phyloP scores from a whole-genome alignment of 2,329 filamentous ascomycete genomes.

The Eutypella sp. region DNA sequence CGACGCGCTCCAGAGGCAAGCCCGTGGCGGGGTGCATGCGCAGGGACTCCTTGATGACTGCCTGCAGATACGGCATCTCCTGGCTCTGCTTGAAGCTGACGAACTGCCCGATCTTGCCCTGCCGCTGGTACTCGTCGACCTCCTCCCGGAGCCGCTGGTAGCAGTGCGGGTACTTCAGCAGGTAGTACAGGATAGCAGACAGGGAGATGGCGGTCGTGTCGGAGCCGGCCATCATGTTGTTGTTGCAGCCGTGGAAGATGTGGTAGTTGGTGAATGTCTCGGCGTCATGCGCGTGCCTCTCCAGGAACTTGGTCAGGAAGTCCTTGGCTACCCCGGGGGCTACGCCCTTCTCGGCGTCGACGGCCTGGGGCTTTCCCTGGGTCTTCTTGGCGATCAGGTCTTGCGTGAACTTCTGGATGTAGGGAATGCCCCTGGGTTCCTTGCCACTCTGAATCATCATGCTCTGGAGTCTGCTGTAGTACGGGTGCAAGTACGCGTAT shows the following conservation, averaged over 20 bases:
- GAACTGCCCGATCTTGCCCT: background rate
- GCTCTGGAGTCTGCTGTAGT: constrained; percentile 2
- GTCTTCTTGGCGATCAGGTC: constrained; percentile 9
- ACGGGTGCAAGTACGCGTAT: constrained; percentile 12
- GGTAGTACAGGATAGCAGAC: constrained; percentile 37
- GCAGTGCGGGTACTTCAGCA: constrained; percentile 27
- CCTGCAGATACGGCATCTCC: constrained; percentile 46
- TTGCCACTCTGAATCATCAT: constrained; percentile 9
- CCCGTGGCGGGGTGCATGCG: constrained; percentile 45
- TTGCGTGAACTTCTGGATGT: constrained; percentile 21
- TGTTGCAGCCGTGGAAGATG: constrained; percentile 13
- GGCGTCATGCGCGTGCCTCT: constrained; percentile 19
- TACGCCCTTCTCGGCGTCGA: background rate
- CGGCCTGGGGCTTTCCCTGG: constrained; percentile 3
- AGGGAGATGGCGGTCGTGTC: constrained; percentile 45
- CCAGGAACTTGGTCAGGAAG: constrained; percentile 25
- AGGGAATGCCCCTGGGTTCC: constrained; percentile 19
- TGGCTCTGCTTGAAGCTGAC: constrained; percentile 34
- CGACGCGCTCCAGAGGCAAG: constrained; percentile 43
- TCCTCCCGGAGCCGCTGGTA: constrained; percentile 2
- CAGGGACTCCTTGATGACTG: constrained; percentile 48
- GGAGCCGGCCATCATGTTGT: constrained; percentile 29
- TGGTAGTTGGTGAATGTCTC: constrained; percentile 25
- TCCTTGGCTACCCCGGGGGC: constrained; percentile 5
- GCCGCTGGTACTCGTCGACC: background rate